Evolutionary conservation across 257 asterid species (phyloP), one percentile per base, ranked within the genome.

Genomic region (Lantana camara): DNA sequence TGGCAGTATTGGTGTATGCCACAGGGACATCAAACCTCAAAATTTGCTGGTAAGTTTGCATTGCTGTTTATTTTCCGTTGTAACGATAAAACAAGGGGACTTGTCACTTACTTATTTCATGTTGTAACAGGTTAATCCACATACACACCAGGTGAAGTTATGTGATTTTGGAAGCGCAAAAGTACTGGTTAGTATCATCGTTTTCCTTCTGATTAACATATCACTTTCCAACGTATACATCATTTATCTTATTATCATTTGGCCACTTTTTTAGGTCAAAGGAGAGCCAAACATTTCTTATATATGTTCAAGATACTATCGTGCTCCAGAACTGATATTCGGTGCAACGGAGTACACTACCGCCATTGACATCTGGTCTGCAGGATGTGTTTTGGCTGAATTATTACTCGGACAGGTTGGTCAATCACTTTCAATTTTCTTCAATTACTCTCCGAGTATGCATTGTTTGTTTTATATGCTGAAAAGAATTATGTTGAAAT

Each of bases 141-240:
- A 79, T 50, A 88, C 87, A 65, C 98, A 91, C 73, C 98, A 91
- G 75, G 96, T 91, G 63, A 91, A 91, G 72, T 72, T 91, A 47
- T 91, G 98, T 23, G 98, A 91, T 76, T 91, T 91, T 76, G 98
- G 98, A 73, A 91, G 98, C 73, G 98, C 98, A 5, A 91, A 91
- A 80, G 80, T 86, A 48, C 83, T 91, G 88, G 88, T 82, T 37
- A 9, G 85, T 66, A 29, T 34, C 66, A n/a, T 53, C n/a, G 12
- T 47, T 30, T 0, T 51, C n/a, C 53, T 49, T 38, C 66, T 16
- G 55, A 48, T 46, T 21, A 17, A 15, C 56, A 10, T 35, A 21
- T 63, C 34, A 29, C 6, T 47, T 3, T 38, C n/a, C n/a, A n/a
- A n/a, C n/a, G n/a, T n/a, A n/a, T 63, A 16, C 52, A 30, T 49